Evolutionary conservation across 2,329 filamentous ascomycete species (phyloP), one percentile per base, ranked within the genome.

Genomic region (Xylogone sp.): DNA sequence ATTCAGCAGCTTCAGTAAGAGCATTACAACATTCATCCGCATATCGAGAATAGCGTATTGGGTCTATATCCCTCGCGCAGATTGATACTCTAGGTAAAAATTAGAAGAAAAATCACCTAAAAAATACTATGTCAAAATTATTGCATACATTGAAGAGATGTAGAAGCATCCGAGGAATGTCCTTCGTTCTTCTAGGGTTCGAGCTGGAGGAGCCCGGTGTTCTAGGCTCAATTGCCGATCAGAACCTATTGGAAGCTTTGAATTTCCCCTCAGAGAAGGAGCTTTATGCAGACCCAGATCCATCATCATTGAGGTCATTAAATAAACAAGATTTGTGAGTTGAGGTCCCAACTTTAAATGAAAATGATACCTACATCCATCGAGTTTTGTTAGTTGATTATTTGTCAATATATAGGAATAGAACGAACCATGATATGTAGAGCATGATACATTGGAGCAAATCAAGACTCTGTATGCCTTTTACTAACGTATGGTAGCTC

Each of bases 401-500:
- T 21, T 19, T 13, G 24, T 8, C 21, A 2, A n/a, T 27, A 16
- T 20, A 9, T 16, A 13, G 24, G 24, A 4, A 21, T 45, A 27
- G 8, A 16, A 56, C 58, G 48, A 12, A 59, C 61, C 61, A 63
- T 20, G 53, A 48, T 43, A 59, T 59, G 42, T 54, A 57, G 10
- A 61, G 43, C 10, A 62, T 45, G n/a, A 62, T 21, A 19, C 54
- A 46, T 46, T 62, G 56, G 21, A 61, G 53, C 53, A 62, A 58
- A 46, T 63, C 61, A 16, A 63, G 29, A 29, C 53, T 59, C 29
- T 49, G 58, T 20, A 62, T 57, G 8, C 56, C 57, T 19, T 53
- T 42, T 1, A 59, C 5, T 8, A 62, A 42, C 48, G 59, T 51
- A 18, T 56, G 53, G n/a, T 47, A 45, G 18, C 55, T 46, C 16